Percentiles rank a stretch among this genome's conserved stretches.
Evolutionary conservation across 2,329 filamentous ascomycete species (phyloP).

Genomic region (Venturia nashicola): DNA sequence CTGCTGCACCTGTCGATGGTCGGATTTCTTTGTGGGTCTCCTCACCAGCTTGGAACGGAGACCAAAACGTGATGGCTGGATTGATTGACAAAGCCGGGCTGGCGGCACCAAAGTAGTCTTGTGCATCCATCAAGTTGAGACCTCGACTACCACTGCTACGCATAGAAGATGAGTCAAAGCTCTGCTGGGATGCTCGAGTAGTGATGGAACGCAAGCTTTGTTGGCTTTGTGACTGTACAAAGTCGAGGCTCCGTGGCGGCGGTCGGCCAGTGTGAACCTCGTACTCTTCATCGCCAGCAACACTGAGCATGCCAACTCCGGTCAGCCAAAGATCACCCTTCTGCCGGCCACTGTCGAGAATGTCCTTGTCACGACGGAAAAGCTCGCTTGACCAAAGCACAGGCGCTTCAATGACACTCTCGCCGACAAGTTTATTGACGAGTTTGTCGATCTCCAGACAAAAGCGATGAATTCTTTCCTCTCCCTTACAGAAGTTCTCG

Average conservation of each 20-base stretch:
- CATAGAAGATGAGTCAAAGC: slow-evolving; percentile 51
- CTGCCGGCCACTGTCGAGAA: slow-evolving; percentile 39
- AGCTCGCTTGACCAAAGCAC: slow-evolving; percentile 88
- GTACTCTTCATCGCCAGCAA: slow-evolving; percentile 35
- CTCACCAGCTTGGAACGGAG: slow-evolving; percentile 54
- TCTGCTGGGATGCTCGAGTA: slow-evolving; percentile 44
- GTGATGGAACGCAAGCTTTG: slow-evolving; percentile 44
- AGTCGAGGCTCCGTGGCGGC: slow-evolving; percentile 25
- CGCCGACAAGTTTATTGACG: slow-evolving; percentile 72
- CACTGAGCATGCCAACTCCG: slow-evolving; percentile 34
- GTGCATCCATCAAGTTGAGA: slow-evolving; percentile 55
- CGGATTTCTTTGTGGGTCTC: slow-evolving; percentile 45
- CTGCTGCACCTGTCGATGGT: slow-evolving; percentile 51
- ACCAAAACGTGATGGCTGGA: slow-evolving; percentile 76
- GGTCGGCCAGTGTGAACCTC: slow-evolving; percentile 19
- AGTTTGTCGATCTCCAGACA: slow-evolving; percentile 82
- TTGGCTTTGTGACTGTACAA: slow-evolving; percentile 38
- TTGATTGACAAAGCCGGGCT: slow-evolving; percentile 63
- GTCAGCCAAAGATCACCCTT: slow-evolving; percentile 36
- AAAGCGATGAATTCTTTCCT: slow-evolving; percentile 89
- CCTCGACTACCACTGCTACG: slow-evolving; percentile 41
- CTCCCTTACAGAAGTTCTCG: slow-evolving; percentile 87
- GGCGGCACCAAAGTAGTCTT: slow-evolving; percentile 56
- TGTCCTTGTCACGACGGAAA: slow-evolving; percentile 63
- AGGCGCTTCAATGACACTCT: slow-evolving; percentile 71